A percentile compares a stretch with the other conserved stretches of the same genome.
phyloP scores from a whole-genome alignment of 2,329 filamentous ascomycete species.

The Epichloe sibirici region DNA sequence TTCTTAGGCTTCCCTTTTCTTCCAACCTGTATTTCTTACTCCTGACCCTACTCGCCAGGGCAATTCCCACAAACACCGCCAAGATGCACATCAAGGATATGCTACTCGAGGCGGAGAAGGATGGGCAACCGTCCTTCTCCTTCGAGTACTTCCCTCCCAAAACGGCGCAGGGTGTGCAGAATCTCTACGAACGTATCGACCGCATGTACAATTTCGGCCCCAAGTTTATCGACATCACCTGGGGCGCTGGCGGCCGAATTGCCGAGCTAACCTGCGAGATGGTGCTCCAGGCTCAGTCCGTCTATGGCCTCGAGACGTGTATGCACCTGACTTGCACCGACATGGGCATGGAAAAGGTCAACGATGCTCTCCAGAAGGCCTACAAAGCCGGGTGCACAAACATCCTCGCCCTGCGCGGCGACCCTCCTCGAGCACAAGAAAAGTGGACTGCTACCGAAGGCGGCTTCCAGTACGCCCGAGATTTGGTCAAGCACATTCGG shows the following conservation, averaged over 20 bases:
- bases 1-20: not conserved
- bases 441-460: conserved; percentile 83
- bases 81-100: conserved; percentile 94
- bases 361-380: conserved; percentile 73
- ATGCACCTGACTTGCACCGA: conserved; percentile 99
- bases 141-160: conserved; percentile 99
- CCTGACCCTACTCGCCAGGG: not conserved
- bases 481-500: conserved; percentile 76
- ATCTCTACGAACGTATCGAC: conserved; percentile 98
- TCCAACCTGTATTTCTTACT: not conserved
- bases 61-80: conserved; percentile 13
- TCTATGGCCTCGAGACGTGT: conserved; percentile 92
- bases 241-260: conserved; percentile 87
- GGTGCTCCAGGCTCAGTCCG: conserved; percentile 89
- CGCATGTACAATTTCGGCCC: conserved; percentile 93
- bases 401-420: conserved; percentile 84
- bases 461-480: conserved; percentile 83
- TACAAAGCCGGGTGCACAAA: conserved; percentile 96
- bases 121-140: conserved; percentile 79
- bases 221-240: conserved; percentile 95
- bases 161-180: conserved; percentile 94
- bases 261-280: conserved; percentile 94
- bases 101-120: conserved; percentile 67
- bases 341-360: conserved; percentile 87
- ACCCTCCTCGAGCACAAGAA: conserved; percentile 86